Percentiles rank a stretch among this genome's conserved stretches.
Conservation (phyloP, 2,329 filamentous ascomycete genomes). For the Beauveria bassiana region DNA sequence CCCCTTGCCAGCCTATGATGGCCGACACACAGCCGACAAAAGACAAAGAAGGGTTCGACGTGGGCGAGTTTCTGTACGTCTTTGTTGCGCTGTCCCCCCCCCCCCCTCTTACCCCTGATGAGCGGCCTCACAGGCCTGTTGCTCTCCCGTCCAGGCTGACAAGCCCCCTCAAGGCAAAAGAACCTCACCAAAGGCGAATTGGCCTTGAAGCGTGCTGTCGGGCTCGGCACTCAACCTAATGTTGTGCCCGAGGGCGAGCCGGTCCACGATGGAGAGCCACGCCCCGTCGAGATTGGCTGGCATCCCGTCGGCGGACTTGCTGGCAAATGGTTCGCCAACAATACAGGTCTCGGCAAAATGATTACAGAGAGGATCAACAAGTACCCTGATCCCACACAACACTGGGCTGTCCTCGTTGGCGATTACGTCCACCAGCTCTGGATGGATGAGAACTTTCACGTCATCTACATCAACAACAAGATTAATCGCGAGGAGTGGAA, state of each 20-base stretch:
- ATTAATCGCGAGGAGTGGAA: conserved; percentile 40
- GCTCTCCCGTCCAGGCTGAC: neutral
- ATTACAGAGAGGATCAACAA: conserved; percentile 47
- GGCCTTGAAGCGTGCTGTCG: conserved; percentile 28
- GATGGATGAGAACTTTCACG: conserved; percentile 51
- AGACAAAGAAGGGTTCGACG: conserved; percentile 7
- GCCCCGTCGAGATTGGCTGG: conserved; percentile 46
- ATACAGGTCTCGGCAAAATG: conserved; percentile 46
- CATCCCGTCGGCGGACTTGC: conserved; percentile 49
- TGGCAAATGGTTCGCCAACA: conserved; percentile 51
- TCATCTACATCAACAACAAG: conserved; percentile 48
- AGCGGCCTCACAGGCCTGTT: neutral
- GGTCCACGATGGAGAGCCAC: conserved; percentile 21
- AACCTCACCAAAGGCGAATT: conserved; percentile 28
- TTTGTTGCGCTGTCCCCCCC: neutral
- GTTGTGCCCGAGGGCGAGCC: conserved; percentile 23
- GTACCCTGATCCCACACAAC: conserved; percentile 52
- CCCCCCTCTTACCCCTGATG: neutral
- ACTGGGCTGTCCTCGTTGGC: conserved; percentile 52
- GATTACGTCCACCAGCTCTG: conserved; percentile 50
- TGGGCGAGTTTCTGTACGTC: conserved; percentile 8
- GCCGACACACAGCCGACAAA: neutral
- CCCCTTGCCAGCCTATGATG: neutral
- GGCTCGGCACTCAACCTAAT: conserved; percentile 25
- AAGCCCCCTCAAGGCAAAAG: conserved; percentile 17